Base-by-base conservation (phyloP, 805 yeast genomes). In the Kodamaea fukazawae region DNA sequence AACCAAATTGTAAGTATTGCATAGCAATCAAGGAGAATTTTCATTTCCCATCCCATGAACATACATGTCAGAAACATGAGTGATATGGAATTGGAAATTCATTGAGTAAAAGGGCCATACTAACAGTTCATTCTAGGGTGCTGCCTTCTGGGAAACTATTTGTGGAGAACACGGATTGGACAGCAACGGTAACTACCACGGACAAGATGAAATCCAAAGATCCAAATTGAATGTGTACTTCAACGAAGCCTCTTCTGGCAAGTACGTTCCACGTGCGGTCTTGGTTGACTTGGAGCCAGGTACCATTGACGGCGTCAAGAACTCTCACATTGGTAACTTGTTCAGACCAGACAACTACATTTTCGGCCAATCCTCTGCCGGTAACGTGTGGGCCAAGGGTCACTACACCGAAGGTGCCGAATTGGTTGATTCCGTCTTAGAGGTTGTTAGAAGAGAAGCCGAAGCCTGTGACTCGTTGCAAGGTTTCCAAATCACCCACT, bases 381-480 rank as follows among this genome's bases (percentile, higher is more conserved):
- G 96, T 55, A 89, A 89, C 58, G 95, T 86, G 54, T 89, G 96
- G 96, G 96, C 96, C 41, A 89, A 88, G 65, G 96, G 96, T 59
- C 93, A 86, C 69, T 89, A 89, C 73, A 89, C 96, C 28, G 96
- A 89, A 66, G 96, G 96, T 54, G 96, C 96, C 4, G 96, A 89
- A 71, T 75, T 89, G 50, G 90, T 86, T 31, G 96, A 89, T 58
- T 78, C 88, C 16, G 96, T 89, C 14, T 67, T 89, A 75, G 96
- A 89, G 51, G 88, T 85, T 26, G 79, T 89, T 34, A 81, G 96
- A 70, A 83, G 96, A 65, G 96, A 89, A 67, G 96, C 95, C 25
- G 96, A 89, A 71, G 84, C 84, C 31, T 81, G 95, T 64, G 96
- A 89, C 63, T 83, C 95, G 46, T 75, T 89, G 54, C 96, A 89